Base-by-base conservation (phyloP, 169 alveolate species). In the Plasmodium vivax region DNA sequence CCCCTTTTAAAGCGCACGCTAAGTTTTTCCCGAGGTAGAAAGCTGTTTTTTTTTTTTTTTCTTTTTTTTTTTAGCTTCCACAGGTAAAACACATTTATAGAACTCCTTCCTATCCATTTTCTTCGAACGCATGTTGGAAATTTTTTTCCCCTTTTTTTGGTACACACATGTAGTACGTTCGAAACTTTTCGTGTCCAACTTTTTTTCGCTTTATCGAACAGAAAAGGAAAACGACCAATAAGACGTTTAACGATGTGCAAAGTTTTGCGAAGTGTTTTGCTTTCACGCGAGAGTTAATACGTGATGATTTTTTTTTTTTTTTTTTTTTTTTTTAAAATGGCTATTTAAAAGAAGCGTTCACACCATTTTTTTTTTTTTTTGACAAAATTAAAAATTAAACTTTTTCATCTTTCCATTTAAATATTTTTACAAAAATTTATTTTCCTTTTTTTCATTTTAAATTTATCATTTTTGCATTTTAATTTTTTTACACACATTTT, bases 331-430 rank as follows among this genome's bases (percentile, higher is more conserved):
- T 38, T 45, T 23, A 43, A 81, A 81, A 51, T 3, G 58, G 75
- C 77, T 51, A 27, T 81, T 81, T 81, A 81, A 81, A 81, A 81
- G 51, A 81, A 81, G 5, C 87, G 32, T 23, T 47, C 51, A 47
- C 7, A 27, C 16, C 32, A 27, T 77, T 77, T 77, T 23, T 81
- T 81, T 81, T 81, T 81, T 32, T 71, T 19, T 45, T 81, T 81
- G 38, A 16, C 56, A 81, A 43, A n/a, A 34, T 75, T 38, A 16
- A 32, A 75, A 75, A 36, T 10, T n/a, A 81, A 19, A 9, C 58
- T 45, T 80, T 38, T 38, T 43, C 73, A 19, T 81, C 19, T 81
- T 81, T 81, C 85, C 27, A 81, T 43, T 81, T 27, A 68, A 68
- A 68, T 68, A 68, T 68, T 23, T 68, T 23, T 68, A 27, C 77